Base-by-base conservation (phyloP, 768 basidiomycete genomes). In the Leccinum uliginosum region DNA sequence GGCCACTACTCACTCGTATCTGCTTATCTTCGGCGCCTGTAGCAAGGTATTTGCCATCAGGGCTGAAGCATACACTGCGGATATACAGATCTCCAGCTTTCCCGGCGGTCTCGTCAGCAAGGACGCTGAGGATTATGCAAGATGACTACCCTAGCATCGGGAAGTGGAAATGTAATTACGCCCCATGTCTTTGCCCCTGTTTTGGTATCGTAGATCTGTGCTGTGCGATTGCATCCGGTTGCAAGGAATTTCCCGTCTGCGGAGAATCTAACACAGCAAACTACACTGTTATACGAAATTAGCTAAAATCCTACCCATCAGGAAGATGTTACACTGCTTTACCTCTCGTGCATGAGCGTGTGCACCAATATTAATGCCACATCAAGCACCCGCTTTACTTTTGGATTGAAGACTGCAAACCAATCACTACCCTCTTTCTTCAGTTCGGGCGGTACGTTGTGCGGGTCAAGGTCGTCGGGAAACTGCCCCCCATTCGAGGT, bases 221-320 rank as follows among this genome's bases (percentile, higher is more conserved):
- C 93, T 0, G 93, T 92, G 43, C 92, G 81, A 74, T 98, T 98
- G 74, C 95, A 98, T 12, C 96, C 96, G 4, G 96, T 98, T 29
- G 96, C 96, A 30, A 98, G 82, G 59, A 80, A 86, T 71, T 91
- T 93, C 26, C 95, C 93, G 71, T 98, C 94, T 14, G 92, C 90
- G 51, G 93, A 96, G 75, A 97, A 96, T 57, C 89, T 83, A 26
- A 97, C 93, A 66, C 94, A 97, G 65, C 95, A 91, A 9, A 89
- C 87, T 23, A 89, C 88, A 57, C 87, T 88, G 60, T 57, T 23
- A 14, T 32, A 49, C 24, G 43, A 26, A 46, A 47, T 71, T 10
- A 69, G 61, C 7, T 43, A 48, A 5, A 14, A 34, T 50, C 17
- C 5, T 30, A 27, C 12, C 35, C 19, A 9, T 45, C 15, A n/a